phyloP scores from a whole-genome alignment of 768 basidiomycete genomes.

The Auriscalpium vulgare region DNA sequence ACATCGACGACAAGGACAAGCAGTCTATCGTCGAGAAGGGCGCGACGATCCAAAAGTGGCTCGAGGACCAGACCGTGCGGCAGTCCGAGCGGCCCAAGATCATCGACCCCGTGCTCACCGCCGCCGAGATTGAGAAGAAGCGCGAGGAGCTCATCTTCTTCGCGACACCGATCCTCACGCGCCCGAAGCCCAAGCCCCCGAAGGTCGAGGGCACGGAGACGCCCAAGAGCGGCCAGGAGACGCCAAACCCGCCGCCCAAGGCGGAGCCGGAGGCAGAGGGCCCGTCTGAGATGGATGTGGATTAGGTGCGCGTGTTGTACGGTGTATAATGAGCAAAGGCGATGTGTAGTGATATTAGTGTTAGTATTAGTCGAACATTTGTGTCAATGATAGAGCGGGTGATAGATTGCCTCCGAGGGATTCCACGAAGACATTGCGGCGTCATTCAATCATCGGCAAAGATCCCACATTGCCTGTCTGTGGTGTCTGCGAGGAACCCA shows the following conservation, averaged over 20 bases:
- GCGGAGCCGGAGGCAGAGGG: slow-evolving; percentile 32
- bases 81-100: slow-evolving; percentile 90
- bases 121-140: slow-evolving; percentile 82
- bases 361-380: slow-evolving; percentile 1
- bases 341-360: slow-evolving; percentile 3
- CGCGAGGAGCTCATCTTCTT: slow-evolving; percentile 89
- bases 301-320: slow-evolving; percentile 33
- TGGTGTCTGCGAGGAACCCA: no score
- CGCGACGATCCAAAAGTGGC: slow-evolving; percentile 89
- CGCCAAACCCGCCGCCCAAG: slow-evolving; percentile 37
- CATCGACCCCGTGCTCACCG: slow-evolving; percentile 75
- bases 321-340: not conserved
- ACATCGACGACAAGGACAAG: slow-evolving; percentile 87
- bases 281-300: slow-evolving; percentile 81
- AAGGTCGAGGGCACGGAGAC: slow-evolving; percentile 64
- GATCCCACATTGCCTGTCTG: no score
- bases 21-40: slow-evolving; percentile 82
- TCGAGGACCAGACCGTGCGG: slow-evolving; percentile 82
- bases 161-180: slow-evolving; percentile 82
- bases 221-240: slow-evolving; percentile 58
- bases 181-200: slow-evolving; percentile 83
- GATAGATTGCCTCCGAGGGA: slow-evolving; percentile 5
- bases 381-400: not conserved
- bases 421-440: no score
- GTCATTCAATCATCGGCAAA: no score